A percentile compares a stretch with the other conserved stretches of the same genome.
These are phyloP conservation scores for Podila epigama DNA, from an alignment of 192 early-diverging fungal species.

Conservation along the genomic window DNA sequence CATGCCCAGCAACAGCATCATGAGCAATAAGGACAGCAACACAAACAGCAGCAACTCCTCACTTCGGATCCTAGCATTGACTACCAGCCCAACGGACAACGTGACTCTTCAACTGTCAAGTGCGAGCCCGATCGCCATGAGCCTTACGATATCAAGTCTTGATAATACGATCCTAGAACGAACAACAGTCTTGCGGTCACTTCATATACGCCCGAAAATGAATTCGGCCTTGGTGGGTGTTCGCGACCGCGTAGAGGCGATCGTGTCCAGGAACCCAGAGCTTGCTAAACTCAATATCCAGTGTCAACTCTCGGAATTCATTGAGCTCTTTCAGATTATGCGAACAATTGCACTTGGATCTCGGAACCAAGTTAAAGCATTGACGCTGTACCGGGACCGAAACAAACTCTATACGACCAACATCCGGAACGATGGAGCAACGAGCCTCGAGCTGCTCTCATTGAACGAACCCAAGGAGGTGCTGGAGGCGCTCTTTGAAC, in stretches of 20 bases:
- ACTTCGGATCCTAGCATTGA: neutral
- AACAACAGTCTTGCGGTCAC: neutral
- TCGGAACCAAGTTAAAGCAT: neutral
- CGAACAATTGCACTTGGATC: neutral
- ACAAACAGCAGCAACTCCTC: no score
- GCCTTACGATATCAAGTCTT: neutral
- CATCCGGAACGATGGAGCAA: conserved; percentile 28
- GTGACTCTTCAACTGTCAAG: neutral
- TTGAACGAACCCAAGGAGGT: neutral
- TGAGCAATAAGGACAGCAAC: no score
- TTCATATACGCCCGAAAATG: neutral
- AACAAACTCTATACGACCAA: conserved; percentile 1
- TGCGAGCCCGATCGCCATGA: neutral
- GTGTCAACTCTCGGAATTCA: neutral
- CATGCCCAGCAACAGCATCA: no score
- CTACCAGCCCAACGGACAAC: neutral
- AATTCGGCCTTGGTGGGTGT: neutral
- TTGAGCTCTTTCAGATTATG: neutral
- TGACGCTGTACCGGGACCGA: neutral
- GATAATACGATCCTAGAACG: neutral
- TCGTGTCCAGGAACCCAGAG: neutral
- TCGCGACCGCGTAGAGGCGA: neutral
- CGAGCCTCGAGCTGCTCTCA: conserved; percentile 7
- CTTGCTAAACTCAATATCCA: neutral
- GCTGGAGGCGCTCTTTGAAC: neutral